Base-by-base conservation (phyloP, 257 asterid species). In the Cinchona pubescens region DNA sequence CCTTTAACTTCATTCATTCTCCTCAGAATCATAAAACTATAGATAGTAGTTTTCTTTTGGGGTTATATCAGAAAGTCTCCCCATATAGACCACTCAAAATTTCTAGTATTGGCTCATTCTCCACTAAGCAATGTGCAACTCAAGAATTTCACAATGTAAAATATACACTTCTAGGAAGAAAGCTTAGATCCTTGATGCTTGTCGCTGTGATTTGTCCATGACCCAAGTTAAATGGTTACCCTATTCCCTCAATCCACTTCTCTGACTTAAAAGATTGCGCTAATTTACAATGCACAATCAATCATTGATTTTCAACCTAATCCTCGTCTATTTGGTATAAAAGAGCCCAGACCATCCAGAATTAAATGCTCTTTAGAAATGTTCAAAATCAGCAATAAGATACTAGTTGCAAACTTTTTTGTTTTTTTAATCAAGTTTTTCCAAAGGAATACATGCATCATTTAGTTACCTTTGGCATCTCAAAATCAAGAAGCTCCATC, bases 401-500 rank as follows among this genome's bases (percentile, higher is more conserved):
- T 23, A n/a, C 32, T 29, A 60, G n/a, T n/a, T n/a, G n/a, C n/a
- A n/a, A n/a, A n/a, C n/a, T n/a, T n/a, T n/a, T n/a, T n/a, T n/a
- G n/a, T n/a, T n/a, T n/a, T n/a, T n/a, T n/a, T n/a, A n/a, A n/a
- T n/a, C 15, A 34, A 34, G 67, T 53, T 55, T 23, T 37, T 1
- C 43, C 9, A 49, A 43, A 25, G n/a, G 1, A 23, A 40, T 42
- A 67, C 71, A 11, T 5, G 13, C 15, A 23, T 12, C 37, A 56
- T 9, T 71, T 43, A 32, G 34, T 60, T 72, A 95, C 99, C 97
- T 92, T 95, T 56, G 89, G 92, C 83, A 83, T 90, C 84, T 92
- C 96, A 82, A 92, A 95, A 83, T 91, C 97, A 83, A 95, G 94
- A 79, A 95, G 98, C 83, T 95, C 99, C 72, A 95, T 92, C 85